A percentile compares a stretch with the other conserved stretches of the same genome.
phyloP scores from a whole-genome alignment of 495 filamentous ascomycete genomes.

The Entonaema liquescens region DNA sequence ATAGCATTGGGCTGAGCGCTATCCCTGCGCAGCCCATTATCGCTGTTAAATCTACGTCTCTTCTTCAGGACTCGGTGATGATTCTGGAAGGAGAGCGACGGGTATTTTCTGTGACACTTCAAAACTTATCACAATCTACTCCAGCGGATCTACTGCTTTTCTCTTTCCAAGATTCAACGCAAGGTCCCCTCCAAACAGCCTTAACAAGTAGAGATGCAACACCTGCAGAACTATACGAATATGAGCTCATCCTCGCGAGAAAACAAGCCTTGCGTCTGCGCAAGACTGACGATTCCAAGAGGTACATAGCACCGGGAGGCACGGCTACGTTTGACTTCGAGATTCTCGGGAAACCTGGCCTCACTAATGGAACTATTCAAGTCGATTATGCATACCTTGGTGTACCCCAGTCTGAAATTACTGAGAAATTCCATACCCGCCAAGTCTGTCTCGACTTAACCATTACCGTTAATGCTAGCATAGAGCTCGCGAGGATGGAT shows the following conservation, averaged over 20 bases:
- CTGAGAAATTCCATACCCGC: conserved; percentile 83
- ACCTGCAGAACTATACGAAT: conserved; percentile 81
- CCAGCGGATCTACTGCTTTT: conserved; percentile 85
- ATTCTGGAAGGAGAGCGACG: conserved; percentile 86
- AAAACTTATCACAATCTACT: conserved; percentile 74
- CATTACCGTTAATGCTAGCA: conserved; percentile 88
- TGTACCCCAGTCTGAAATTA: conserved; percentile 66
- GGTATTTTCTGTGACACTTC: conserved; percentile 79
- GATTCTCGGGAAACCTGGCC: conserved; percentile 82
- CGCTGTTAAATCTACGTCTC: conserved; percentile 74
- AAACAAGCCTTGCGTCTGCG: conserved; percentile 76
- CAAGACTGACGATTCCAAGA: conserved; percentile 59
- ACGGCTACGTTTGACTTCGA: conserved; percentile 82
- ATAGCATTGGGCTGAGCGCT: conserved; percentile 69
- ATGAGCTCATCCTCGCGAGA: conserved; percentile 77
- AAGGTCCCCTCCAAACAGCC: conserved; percentile 75
- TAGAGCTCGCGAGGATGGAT: conserved; percentile 81
- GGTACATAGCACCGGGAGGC: conserved; percentile 72
- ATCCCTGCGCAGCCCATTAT: conserved; percentile 81
- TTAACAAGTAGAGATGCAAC: conserved; percentile 78
- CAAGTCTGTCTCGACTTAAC: conserved; percentile 83
- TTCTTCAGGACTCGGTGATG: conserved; percentile 89
- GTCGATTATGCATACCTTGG: conserved; percentile 84
- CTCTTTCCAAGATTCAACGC: conserved; percentile 89
- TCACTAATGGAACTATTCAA: conserved; percentile 82